Evolutionary conservation across 225 moss, liverwort and hornwort genomes (phyloP), one percentile per base, ranked within the genome.

Genomic region (Physcomitrellopsis africana): DNA sequence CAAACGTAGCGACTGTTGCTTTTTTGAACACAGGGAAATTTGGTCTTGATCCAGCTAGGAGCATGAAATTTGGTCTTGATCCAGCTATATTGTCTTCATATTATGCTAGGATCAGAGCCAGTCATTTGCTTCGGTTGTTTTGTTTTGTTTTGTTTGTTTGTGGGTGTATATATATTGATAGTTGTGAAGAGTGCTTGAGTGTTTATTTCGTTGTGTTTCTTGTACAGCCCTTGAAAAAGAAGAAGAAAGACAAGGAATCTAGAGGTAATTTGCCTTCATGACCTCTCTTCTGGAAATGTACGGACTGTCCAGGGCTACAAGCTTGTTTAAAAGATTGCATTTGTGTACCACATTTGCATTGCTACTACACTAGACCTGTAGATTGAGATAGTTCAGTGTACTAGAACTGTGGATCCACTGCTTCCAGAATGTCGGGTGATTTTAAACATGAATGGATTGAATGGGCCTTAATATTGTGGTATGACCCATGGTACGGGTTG

Each of bases 181-280:
- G 45, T 70, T 77, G 59, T 70, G 60, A 74, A 65, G 75, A 3
- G 20, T 59, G 10, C 11, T 19, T 58, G 57, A 75, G 18, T 76
- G 42, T 44, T 73, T 63, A 20, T 60, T 75, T 60, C 26, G 3
- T 20, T 73, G 20, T 68, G 52, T 77, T 46, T 67, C 44, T 73
- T 80, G 74, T 80, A 44, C 92, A 99, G 99, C 76, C 77, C 51
- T 63, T 99, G 24, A 99, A 99, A 80, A 99, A 95, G 90, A 99
- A 99, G 79, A 99, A 92, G 72, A 93, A 90, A 66, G 99, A 99
- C 69, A 93, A 88, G 59, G 95, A 92, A 64, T 58, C 58, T 14
- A 80, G 92, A 88, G 94, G 96, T 96, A 88, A 73, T 29, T 61
- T 65, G 42, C 49, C 57, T 73, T 65, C 43, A 56, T 58, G 7